A percentile compares a stretch with the other conserved stretches of the same genome.
Evolutionary conservation across 176 grass and related monocot genomes (phyloP).

Genomic region (Tuctoria greenei): DNA sequence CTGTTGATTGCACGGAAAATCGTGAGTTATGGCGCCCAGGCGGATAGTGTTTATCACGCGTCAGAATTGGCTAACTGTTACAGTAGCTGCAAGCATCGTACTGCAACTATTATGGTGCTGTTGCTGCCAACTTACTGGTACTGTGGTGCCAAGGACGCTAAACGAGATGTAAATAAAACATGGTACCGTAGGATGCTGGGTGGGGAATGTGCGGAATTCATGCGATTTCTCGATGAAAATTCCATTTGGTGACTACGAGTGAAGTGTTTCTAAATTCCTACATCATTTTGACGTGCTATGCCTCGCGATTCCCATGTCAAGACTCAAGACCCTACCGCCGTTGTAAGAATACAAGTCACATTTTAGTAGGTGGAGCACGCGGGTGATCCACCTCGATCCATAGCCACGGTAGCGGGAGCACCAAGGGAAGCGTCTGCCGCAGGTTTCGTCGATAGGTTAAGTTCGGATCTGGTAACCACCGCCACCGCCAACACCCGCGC

Average conservation of each 20-base stretch:
- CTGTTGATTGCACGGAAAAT: not conserved
- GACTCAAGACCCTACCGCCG: too few species aligned
- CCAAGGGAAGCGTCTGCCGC: not conserved
- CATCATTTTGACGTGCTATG: too few species aligned
- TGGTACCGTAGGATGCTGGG: not conserved
- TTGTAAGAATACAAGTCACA: too few species aligned
- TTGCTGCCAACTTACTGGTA: not conserved
- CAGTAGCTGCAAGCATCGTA: not conserved
- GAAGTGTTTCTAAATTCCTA: too few species aligned
- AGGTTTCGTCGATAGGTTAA: not conserved
- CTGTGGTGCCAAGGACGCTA: not conserved
- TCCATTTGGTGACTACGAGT: not conserved
- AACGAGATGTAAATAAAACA: not conserved
- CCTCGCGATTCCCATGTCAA: not conserved
- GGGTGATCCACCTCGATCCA: not conserved
- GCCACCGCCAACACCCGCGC: not conserved
- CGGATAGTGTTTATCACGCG: not conserved
- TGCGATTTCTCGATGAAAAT: not conserved
- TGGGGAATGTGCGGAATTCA: not conserved
- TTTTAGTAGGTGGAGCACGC: not conserved
- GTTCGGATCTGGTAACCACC: slow-evolving; percentile 20
- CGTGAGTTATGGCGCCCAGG: not conserved
- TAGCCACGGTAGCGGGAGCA: not conserved
- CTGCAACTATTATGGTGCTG: not conserved
- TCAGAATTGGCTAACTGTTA: not conserved